phyloP scores from a whole-genome alignment of 2,329 filamentous ascomycete genomes.

The Microdochium paspali region DNA sequence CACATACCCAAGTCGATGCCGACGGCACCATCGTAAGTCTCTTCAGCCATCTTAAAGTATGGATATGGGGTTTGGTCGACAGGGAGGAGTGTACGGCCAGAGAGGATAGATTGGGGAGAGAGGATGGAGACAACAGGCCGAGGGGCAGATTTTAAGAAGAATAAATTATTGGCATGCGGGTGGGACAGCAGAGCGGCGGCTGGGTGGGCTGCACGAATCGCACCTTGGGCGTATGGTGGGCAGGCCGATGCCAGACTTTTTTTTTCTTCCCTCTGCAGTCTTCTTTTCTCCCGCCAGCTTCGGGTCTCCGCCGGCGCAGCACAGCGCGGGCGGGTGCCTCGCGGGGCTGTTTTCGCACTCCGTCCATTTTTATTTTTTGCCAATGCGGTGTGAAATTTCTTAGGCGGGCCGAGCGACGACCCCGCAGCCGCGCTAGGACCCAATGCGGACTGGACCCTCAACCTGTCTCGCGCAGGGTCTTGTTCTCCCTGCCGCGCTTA shows the following conservation, averaged over 20 bases:
- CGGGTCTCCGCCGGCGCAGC: neutral
- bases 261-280: neutral
- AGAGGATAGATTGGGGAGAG: constrained; percentile 6
- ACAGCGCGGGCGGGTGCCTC: neutral
- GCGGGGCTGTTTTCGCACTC: neutral
- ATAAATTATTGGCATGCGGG: neutral
- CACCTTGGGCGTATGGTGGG: neutral
- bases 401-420: neutral
- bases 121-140: constrained; percentile 7
- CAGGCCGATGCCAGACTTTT: neutral
- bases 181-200: neutral
- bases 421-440: neutral
- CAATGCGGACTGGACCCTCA: neutral
- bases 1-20: constrained; percentile 96
- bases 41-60: constrained; percentile 73
- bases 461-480: neutral
- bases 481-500: neutral
- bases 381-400: constrained; percentile 1
- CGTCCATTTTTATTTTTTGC: neutral
- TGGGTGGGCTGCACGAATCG: neutral
- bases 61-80: constrained; percentile 14
- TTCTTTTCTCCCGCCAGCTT: neutral
- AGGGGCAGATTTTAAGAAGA: constrained; percentile 1
- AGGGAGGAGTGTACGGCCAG: neutral
- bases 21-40: constrained; percentile 99